phyloP scores from a whole-genome alignment of 441 rosid genomes.

The Populus hybrid region DNA sequence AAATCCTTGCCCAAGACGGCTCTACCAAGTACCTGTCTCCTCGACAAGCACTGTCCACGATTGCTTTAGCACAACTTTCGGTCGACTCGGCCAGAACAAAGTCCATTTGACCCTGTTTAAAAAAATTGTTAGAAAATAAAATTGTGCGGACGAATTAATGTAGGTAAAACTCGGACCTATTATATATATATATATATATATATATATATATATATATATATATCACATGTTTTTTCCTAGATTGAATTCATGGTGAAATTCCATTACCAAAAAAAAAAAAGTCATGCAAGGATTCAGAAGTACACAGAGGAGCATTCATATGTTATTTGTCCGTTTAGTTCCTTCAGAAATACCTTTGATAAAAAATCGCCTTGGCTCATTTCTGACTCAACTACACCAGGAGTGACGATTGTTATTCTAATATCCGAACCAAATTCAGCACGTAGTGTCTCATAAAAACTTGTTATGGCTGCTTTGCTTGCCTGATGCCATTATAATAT shows the following conservation, averaged over 20 bases:
- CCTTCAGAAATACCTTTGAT: conserved; percentile 8
- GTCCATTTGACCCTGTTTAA: conserved; percentile 31
- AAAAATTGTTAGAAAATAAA: no score
- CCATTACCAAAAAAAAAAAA: no score
- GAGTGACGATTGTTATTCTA: conserved; percentile 45
- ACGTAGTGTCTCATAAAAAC: conserved; percentile 49
- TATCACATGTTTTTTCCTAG: neutral
- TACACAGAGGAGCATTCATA: neutral
- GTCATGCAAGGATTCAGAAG: neutral
- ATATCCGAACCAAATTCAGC: conserved; percentile 40
- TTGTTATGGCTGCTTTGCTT: conserved; percentile 49
- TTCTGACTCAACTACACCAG: conserved; percentile 40
- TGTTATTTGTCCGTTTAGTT: neutral
- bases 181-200: no score
- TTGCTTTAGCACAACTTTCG: conserved; percentile 32
- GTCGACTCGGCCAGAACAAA: conserved; percentile 26
- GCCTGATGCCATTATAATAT: conserved; percentile 35
- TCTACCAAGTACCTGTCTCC: conserved; percentile 43
- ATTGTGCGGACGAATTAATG: no score
- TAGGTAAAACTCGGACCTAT: no score
- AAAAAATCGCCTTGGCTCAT: conserved; percentile 19
- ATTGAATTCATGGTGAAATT: no score
- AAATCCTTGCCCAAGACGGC: conserved; percentile 40
- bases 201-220: no score
- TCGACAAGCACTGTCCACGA: conserved; percentile 43